Evolutionary conservation across 768 basidiomycete species (phyloP), one percentile per base, ranked within the genome.

Genomic region (Fomitopsis pulvina): DNA sequence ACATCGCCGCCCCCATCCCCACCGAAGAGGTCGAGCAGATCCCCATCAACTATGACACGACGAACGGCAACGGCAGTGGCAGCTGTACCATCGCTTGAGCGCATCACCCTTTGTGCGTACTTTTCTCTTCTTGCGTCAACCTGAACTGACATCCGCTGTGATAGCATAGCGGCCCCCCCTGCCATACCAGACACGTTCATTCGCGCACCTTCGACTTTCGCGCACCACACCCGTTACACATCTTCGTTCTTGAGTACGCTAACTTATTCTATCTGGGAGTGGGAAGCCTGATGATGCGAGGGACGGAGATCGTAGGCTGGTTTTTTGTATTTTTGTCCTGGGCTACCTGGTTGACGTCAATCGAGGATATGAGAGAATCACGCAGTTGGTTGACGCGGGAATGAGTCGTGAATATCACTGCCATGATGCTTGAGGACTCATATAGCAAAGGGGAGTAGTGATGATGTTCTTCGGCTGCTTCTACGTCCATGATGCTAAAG

Each of bases 1-100:
- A 48, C 45, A 57, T 57, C 44, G 53, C 56, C 18, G 18, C 48
- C 28, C 50, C 52, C 42, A 28, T 52, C 46, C 56, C 56, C 34
- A 41, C 41, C 45, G 56, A 57, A 39, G 56, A 54, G 48, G 50
- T 48, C 25, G 51, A 52, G 41, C 42, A 55, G 50, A 46, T 52
- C 45, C 39, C 50, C 26, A 28, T 47, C 28, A 45, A 54, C 45
- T 42, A 46, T 45, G 42, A 48, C 48, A 41, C 40, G 25, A 53
- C 51, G 41, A 48, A 25, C 51, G 51, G 41, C 39, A 41, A 41
- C 27, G 25, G 25, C 40, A 51, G 51, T 44, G 26, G 34, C 27
- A 25, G 32, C 39, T 57, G 56, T 53, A 41, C 39, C 45, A 52
- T 57, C 37, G 56, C 56, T 9, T 57, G 44, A 52, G 38, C 22